phyloP scores from a whole-genome alignment of 768 basidiomycete genomes.

The Pholiota conissans region DNA sequence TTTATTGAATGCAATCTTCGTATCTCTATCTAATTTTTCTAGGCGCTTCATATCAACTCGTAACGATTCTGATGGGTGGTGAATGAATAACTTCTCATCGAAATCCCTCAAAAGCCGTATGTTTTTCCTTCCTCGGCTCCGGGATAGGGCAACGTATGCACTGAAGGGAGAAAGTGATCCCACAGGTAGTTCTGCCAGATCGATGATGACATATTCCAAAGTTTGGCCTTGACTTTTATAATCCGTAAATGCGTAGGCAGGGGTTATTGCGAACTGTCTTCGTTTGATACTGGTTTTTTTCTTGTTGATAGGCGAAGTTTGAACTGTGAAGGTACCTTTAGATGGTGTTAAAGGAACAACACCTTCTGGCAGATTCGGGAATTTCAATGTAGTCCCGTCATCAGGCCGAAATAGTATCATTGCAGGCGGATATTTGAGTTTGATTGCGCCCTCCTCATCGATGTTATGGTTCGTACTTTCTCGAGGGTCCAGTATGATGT shows the following conservation, averaged over 20 bases:
- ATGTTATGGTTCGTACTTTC: constrained; percentile 17
- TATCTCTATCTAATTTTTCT: no score
- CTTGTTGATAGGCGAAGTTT: background rate
- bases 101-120: background rate
- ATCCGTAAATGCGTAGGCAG: constrained; percentile 41
- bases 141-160: constrained; percentile 29
- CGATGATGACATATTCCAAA: constrained; percentile 31
- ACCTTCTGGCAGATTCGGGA: constrained; percentile 26
- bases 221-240: constrained; percentile 42
- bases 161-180: constrained; percentile 28
- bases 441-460: background rate
- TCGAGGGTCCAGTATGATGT: constrained; percentile 31
- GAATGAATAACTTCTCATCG: no score
- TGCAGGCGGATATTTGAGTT: constrained; percentile 29
- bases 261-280: constrained; percentile 29
- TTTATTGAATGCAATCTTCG: no score
- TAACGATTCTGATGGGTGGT: no score
- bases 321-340: background rate
- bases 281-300: constrained; percentile 14
- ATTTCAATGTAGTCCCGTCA: constrained; percentile 6
- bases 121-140: constrained; percentile 1
- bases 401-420: constrained; percentile 31
- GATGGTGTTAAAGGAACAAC: background rate
- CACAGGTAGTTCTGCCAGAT: constrained; percentile 29
- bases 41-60: no score